Percentiles rank a stretch among this genome's conserved stretches.
phyloP scores from a whole-genome alignment of 2,329 filamentous ascomycete species.

The Mariannaea sp. region DNA sequence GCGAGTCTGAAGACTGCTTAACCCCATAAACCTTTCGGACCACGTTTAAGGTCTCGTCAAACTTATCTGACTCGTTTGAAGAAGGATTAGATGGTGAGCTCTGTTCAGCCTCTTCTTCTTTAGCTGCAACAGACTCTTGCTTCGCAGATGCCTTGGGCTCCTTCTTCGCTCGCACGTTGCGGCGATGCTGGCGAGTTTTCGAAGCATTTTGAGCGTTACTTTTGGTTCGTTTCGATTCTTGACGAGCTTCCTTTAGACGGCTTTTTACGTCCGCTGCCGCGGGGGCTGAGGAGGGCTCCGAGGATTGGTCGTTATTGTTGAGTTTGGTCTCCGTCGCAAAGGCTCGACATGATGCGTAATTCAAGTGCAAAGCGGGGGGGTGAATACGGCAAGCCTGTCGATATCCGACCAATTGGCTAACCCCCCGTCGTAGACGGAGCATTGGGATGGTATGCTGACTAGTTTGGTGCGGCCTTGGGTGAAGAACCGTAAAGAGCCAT shows the following conservation, averaged over 20 bases:
- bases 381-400: conserved; percentile 10
- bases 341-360: neutral
- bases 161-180: no score
- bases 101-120: no score
- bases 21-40: conserved; percentile 35
- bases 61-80: conserved; percentile 15
- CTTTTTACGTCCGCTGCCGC: neutral
- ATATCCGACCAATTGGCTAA: conserved; percentile 24
- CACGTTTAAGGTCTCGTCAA: conserved; percentile 30
- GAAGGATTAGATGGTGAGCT: neutral
- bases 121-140: no score
- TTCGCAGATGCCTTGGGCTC: neutral
- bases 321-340: conserved; percentile 4
- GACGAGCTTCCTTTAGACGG: neutral
- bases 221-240: neutral
- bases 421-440: conserved; percentile 37
- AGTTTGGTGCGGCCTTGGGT: conserved; percentile 7
- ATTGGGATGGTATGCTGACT: conserved; percentile 27
- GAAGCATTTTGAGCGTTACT: no score
- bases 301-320: neutral
- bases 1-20: conserved; percentile 4
- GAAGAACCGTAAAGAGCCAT: neutral
- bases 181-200: neutral
- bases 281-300: neutral
- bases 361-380: neutral